A percentile compares a stretch with the other conserved stretches of the same genome.
Evolutionary conservation across 192 early-diverging fungal genomes (phyloP).

Genomic region (Rhizophagus clarus): DNA sequence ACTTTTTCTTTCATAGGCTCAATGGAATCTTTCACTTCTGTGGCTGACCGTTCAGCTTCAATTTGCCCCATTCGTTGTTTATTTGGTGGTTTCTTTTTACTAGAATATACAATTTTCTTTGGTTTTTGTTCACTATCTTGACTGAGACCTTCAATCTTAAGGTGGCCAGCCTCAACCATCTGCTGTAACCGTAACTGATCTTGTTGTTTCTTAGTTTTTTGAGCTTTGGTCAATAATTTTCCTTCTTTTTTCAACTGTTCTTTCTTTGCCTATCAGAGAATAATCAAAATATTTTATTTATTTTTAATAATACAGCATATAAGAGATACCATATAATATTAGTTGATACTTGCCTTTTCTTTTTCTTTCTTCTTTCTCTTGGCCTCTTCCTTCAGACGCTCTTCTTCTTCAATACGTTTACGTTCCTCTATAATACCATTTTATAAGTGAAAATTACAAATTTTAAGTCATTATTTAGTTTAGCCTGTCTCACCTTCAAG

Average conservation of each 20-base stretch:
- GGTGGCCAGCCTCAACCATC: constrained; percentile 73
- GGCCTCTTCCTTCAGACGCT: constrained; percentile 75
- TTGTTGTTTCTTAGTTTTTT: constrained; percentile 79
- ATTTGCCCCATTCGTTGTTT: constrained; percentile 25
- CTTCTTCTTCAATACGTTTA: constrained; percentile 65
- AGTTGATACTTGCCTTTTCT: constrained; percentile 53
- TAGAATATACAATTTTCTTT: constrained; percentile 74
- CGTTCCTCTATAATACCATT: constrained; percentile 25
- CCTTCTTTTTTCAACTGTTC: constrained; percentile 91
- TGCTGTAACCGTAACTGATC: constrained; percentile 72
- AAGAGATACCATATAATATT: neutral
- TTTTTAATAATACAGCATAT: neutral
- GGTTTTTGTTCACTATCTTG: constrained; percentile 51
- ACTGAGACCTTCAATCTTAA: constrained; percentile 70
- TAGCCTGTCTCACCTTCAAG: constrained; percentile 41
- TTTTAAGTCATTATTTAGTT: neutral
- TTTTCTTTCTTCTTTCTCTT: constrained; percentile 81
- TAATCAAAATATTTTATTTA: neutral
- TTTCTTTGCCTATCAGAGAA: constrained; percentile 61
- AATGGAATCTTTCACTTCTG: neutral
- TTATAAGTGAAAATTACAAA: neutral
- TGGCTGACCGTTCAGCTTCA: neutral
- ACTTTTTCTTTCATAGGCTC: constrained; percentile 36
- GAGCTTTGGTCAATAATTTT: constrained; percentile 90
- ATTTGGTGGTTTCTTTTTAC: constrained; percentile 70